phyloP scores from a whole-genome alignment of 148 eudicot genomes.

The Linanthus parryae region DNA sequence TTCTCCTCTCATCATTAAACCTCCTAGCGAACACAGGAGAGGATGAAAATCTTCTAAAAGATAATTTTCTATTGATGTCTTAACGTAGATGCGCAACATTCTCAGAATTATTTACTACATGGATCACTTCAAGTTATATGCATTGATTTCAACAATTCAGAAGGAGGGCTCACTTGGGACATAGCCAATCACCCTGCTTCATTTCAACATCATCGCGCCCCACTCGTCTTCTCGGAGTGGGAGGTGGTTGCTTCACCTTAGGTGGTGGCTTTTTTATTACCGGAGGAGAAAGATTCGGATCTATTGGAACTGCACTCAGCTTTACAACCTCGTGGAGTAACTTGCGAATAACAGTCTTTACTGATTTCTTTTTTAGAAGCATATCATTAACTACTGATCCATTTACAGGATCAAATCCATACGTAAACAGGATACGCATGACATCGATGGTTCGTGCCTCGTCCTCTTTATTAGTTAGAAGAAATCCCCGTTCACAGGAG shows the following conservation, averaged over 20 bases:
- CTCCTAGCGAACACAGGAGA: too few relatives aligned
- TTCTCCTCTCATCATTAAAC: too few relatives aligned
- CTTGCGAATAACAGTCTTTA: slow-evolving; percentile 65
- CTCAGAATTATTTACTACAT: too few relatives aligned
- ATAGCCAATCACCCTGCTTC: slow-evolving; percentile 98
- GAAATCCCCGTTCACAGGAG: slow-evolving; percentile 81
- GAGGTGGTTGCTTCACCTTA: slow-evolving; percentile 96
- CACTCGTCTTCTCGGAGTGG: slow-evolving; percentile 79
- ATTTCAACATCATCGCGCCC: slow-evolving; percentile 94
- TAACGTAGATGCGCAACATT: too few relatives aligned
- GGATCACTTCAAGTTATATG: too few relatives aligned
- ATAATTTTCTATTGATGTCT: too few relatives aligned
- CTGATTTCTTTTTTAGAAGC: slow-evolving; percentile 64
- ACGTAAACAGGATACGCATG: slow-evolving; percentile 72
- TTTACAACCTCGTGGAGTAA: slow-evolving; percentile 79
- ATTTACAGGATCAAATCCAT: slow-evolving; percentile 76
- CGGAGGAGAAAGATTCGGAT: slow-evolving; percentile 95
- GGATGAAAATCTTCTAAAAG: too few relatives aligned
- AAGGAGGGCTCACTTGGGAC: slow-evolving; percentile 69
- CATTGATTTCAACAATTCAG: too few relatives aligned
- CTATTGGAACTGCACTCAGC: slow-evolving; percentile 91
- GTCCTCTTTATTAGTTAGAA: slow-evolving; percentile 87
- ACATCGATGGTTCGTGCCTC: slow-evolving; percentile 90
- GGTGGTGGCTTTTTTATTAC: slow-evolving; percentile 79
- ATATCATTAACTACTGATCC: slow-evolving; percentile 70